These are phyloP conservation scores for Ophiocytium majus DNA, from an alignment of 352 stramenopile genomes.

Conservation along the genomic window DNA sequence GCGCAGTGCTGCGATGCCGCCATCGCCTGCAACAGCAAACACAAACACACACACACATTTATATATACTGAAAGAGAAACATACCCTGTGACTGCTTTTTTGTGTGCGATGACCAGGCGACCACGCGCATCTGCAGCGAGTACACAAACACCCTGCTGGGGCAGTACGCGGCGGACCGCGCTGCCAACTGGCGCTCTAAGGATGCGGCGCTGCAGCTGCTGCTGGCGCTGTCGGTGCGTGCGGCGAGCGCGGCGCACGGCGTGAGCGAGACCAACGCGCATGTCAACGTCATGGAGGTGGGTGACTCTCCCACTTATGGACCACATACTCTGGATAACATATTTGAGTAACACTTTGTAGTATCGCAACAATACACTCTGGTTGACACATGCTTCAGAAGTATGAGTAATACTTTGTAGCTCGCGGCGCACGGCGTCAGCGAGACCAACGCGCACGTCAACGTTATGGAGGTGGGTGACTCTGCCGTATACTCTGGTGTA, in stretches of 20 bases:
- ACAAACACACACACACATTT: too few species aligned
- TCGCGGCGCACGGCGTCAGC: not conserved
- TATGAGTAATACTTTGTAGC: not conserved
- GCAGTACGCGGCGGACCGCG: slow-evolving; percentile 77
- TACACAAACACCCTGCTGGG: slow-evolving; percentile 84
- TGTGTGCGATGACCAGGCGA: too few species aligned
- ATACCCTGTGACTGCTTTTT: too few species aligned
- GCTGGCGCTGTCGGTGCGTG: slow-evolving; percentile 88
- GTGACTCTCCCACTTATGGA: too few species aligned
- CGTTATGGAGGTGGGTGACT: not conserved
- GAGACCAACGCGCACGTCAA: not conserved
- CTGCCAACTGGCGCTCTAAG: slow-evolving; percentile 86
- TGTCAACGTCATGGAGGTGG: slow-evolving; percentile 90
- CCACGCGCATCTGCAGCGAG: slow-evolving; percentile 86
- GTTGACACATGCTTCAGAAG: too few species aligned
- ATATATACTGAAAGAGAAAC: too few species aligned
- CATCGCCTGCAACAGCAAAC: too few species aligned
- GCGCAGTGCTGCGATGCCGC: too few species aligned
- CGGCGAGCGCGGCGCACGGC: slow-evolving; percentile 82
- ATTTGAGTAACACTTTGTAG: too few species aligned
- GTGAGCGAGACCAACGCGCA: slow-evolving; percentile 89
- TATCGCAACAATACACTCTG: too few species aligned
- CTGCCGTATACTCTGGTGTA: too few species aligned
- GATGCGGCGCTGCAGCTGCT: slow-evolving; percentile 92
- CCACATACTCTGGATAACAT: too few species aligned